A percentile compares a stretch with the other conserved stretches of the same genome.
phyloP scores from a whole-genome alignment of 2,329 filamentous ascomycete genomes.

The Epichloe gansuensis region DNA sequence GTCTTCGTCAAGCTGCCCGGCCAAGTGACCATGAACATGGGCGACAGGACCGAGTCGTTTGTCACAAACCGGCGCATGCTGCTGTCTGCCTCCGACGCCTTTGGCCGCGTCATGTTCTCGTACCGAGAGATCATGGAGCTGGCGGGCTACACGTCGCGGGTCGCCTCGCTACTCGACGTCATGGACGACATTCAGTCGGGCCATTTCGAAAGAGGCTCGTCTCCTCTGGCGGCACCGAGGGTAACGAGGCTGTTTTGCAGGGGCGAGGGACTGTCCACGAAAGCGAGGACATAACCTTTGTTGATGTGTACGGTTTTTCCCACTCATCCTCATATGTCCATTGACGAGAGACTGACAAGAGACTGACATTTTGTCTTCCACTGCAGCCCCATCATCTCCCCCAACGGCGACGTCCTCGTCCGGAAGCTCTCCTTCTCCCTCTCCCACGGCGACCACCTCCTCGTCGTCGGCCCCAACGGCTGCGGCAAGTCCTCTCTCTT shows the following conservation, averaged over 20 bases:
- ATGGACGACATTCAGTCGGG: slow-evolving; percentile 88
- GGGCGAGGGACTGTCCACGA: slow-evolving; percentile 74
- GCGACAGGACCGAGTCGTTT: slow-evolving; percentile 63
- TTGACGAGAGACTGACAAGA: no score
- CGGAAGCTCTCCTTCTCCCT: slow-evolving; percentile 79
- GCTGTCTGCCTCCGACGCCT: slow-evolving; percentile 86
- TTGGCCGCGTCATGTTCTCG: slow-evolving; percentile 92
- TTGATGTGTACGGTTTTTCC: slow-evolving; percentile 51
- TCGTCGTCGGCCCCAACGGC: slow-evolving; percentile 93
- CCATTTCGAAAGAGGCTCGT: slow-evolving; percentile 90
- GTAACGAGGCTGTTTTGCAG: slow-evolving; percentile 71
- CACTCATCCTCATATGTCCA: neutral
- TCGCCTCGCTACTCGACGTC: slow-evolving; percentile 79
- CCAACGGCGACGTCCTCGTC: slow-evolving; percentile 88
- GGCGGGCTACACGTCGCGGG: slow-evolving; percentile 87
- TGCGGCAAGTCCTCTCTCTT: slow-evolving; percentile 96
- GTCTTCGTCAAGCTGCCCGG: slow-evolving; percentile 92
- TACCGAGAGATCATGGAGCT: slow-evolving; percentile 96
- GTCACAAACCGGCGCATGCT: slow-evolving; percentile 90
- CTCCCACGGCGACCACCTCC: slow-evolving; percentile 73
- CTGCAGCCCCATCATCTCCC: slow-evolving; percentile 74
- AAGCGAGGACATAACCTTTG: slow-evolving; percentile 73
- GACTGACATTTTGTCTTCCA: neutral
- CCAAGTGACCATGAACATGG: slow-evolving; percentile 51
- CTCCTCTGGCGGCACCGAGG: slow-evolving; percentile 69